These are phyloP conservation scores for Aureobasidium sp. DNA, from an alignment of 2,329 filamentous ascomycete genomes.

Conservation along the genomic window DNA sequence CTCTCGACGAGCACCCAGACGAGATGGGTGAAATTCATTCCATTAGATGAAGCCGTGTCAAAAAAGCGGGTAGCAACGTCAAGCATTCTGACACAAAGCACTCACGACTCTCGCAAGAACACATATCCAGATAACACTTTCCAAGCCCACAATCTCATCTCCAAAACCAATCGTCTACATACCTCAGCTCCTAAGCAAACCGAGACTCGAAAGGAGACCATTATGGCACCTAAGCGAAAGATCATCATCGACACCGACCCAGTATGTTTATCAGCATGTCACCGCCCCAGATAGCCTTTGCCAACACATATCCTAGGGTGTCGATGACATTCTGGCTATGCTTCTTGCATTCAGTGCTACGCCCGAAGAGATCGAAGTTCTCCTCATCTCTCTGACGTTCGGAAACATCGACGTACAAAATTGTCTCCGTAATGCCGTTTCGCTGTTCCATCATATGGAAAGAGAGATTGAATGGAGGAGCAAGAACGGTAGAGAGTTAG, in stretches of 20 bases:
- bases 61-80: not conserved
- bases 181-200: no score
- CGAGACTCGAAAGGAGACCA: not conserved
- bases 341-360: slow-evolving; percentile 76
- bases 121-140: not conserved
- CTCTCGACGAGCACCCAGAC: not conserved
- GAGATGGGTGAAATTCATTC: no score
- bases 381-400: slow-evolving; percentile 83
- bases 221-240: slow-evolving; percentile 41
- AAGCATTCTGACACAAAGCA: slow-evolving; percentile 1
- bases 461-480: slow-evolving; percentile 81
- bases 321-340: slow-evolving; percentile 86
- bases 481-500: slow-evolving; percentile 56
- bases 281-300: not conserved
- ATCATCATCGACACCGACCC: slow-evolving; percentile 97
- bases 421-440: slow-evolving; percentile 81
- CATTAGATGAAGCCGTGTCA: not conserved
- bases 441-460: slow-evolving; percentile 85
- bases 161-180: not conserved
- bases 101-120: not conserved
- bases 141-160: not conserved
- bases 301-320: slow-evolving; percentile 45
- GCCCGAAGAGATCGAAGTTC: slow-evolving; percentile 76
- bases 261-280: slow-evolving; percentile 40
- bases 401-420: slow-evolving; percentile 86